Conservation (phyloP, 192 early-diverging fungal genomes). For the Entomortierella parvispora region DNA sequence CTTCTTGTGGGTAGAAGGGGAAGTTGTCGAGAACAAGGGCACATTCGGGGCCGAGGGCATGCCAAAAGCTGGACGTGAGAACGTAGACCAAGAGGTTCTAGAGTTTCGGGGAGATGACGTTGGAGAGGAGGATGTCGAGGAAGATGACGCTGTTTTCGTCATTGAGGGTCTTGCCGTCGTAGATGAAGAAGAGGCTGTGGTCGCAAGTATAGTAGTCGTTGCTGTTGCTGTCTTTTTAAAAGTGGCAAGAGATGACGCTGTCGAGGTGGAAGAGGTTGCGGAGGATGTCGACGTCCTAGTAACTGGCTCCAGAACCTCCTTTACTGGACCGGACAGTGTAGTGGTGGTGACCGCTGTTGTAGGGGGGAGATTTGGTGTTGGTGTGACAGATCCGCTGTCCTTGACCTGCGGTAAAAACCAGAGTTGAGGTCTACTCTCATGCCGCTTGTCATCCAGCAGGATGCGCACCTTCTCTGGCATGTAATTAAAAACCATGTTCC, state of each 20-base stretch:
- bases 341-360: background rate
- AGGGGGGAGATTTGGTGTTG: constrained; percentile 3
- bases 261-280: background rate
- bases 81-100: constrained; percentile 27
- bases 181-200: background rate
- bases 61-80: constrained; percentile 24
- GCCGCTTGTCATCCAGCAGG: constrained; percentile 37
- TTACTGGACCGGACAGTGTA: background rate
- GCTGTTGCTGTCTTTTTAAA: background rate
- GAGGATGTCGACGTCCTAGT: background rate
- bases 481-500: constrained; percentile 44
- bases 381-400: constrained; percentile 22
- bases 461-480: constrained; percentile 47
- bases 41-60: constrained; percentile 45
- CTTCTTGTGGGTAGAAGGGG: background rate
- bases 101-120: constrained; percentile 19
- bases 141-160: background rate
- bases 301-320: background rate
- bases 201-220: background rate
- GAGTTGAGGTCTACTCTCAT: constrained; percentile 41
- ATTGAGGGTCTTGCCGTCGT: background rate
- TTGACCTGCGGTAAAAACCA: constrained; percentile 39
- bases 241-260: too few relatives aligned
- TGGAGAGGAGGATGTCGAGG: constrained; percentile 8
- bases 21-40: constrained; percentile 12